phyloP scores from a whole-genome alignment of 345 rosid species.

The Melastoma malabathricum region DNA sequence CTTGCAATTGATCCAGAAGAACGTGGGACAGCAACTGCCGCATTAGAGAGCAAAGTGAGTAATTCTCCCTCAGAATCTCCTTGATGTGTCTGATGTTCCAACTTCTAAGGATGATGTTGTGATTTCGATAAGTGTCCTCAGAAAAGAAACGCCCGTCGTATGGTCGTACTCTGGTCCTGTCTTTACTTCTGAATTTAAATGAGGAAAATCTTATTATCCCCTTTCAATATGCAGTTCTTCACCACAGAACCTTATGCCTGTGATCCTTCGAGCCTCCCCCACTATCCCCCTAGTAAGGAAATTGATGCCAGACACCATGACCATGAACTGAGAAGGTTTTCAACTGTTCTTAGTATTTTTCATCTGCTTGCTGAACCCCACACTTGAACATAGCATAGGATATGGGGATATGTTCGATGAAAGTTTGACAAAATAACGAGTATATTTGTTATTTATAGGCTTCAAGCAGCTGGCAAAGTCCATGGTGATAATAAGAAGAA shows the following conservation, averaged over 20 bases:
- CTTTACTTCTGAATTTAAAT: too few species aligned
- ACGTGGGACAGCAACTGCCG: slow-evolving; percentile 71
- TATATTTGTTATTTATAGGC: slow-evolving; percentile 14
- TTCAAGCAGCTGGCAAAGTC: slow-evolving; percentile 58
- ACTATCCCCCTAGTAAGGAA: slow-evolving; percentile 90
- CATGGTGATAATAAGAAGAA: slow-evolving; percentile 67
- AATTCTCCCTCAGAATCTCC: not conserved
- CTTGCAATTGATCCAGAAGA: slow-evolving; percentile 86
- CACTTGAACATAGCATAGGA: not conserved
- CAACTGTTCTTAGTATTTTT: not conserved
- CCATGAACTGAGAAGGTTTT: slow-evolving; percentile 68
- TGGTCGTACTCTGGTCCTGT: not conserved
- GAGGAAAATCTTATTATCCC: not conserved
- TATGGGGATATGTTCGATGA: not conserved
- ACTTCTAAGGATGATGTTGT: too few species aligned
- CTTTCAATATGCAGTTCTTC: slow-evolving; percentile 48
- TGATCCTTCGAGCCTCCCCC: slow-evolving; percentile 81
- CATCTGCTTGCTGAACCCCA: not conserved
- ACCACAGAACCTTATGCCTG: slow-evolving; percentile 64
- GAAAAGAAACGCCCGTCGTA: too few species aligned
- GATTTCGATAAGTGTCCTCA: too few species aligned
- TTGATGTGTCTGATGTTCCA: not conserved
- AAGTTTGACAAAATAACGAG: not conserved
- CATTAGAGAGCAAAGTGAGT: slow-evolving; percentile 70
- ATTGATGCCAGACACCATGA: slow-evolving; percentile 88